Percentiles rank a stretch among this genome's conserved stretches.
These are phyloP conservation scores for Berkeleyomyces basicola DNA, from an alignment of 2,329 filamentous ascomycete genomes.

Conservation along the genomic window DNA sequence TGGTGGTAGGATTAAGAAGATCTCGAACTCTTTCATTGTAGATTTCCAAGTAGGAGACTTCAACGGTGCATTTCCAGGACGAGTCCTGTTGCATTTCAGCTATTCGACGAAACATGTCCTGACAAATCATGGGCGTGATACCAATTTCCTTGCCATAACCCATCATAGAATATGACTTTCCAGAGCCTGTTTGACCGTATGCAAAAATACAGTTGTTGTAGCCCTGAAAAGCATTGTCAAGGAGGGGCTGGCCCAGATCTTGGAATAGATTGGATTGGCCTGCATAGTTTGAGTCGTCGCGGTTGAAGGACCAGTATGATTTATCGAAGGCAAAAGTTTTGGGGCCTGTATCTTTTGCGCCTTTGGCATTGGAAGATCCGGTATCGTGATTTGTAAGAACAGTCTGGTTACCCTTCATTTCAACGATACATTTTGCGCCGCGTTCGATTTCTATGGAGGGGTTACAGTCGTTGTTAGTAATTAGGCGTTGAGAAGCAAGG, in stretches of 20 bases:
- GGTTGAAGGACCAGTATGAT: constrained; percentile 96
- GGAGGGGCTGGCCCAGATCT: constrained; percentile 72
- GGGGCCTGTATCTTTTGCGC: constrained; percentile 49
- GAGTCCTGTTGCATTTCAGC: constrained; percentile 51
- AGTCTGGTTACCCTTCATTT: constrained; percentile 90
- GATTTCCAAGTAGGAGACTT: constrained; percentile 97
- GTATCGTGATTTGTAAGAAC: constrained; percentile 64
- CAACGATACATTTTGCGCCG: constrained; percentile 87
- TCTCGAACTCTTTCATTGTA: constrained; percentile 97
- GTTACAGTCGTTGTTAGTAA: too few relatives aligned
- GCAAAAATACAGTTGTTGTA: constrained; percentile 99
- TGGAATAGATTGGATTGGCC: constrained; percentile 78
- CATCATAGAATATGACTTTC: constrained; percentile 99
- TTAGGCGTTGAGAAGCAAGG: not conserved
- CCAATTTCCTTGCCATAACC: constrained; percentile 91
- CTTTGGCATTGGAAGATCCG: constrained; percentile 59
- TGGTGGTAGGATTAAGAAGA: constrained; percentile 84
- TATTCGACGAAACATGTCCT: constrained; percentile 93
- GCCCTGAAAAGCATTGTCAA: constrained; percentile 95
- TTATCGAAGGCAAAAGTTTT: constrained; percentile 93
- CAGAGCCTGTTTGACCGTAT: constrained; percentile 94
- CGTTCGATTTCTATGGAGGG: constrained; percentile 59
- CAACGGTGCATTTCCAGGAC: constrained; percentile 74
- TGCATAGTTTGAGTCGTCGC: constrained; percentile 64
- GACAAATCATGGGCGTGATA: constrained; percentile 92